Base-by-base conservation (phyloP, 2,329 filamentous ascomycete genomes). In the Pyrenophora seminiperda region DNA sequence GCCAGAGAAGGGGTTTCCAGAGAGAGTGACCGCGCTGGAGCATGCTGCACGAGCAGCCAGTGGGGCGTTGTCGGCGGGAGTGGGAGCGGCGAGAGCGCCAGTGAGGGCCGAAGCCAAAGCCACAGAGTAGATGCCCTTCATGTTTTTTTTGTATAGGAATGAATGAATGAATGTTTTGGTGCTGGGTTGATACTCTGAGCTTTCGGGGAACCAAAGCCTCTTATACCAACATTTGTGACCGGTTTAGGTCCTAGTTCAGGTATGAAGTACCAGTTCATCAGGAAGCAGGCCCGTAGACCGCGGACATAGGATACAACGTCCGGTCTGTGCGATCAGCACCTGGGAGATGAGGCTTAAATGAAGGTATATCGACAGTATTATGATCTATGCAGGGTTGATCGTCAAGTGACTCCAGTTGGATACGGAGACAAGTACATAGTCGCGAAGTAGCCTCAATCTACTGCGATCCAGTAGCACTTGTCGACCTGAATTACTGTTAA, bases 1-100 rank as follows among this genome's bases (percentile, higher is more conserved):
- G 27, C 75, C 76, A 15, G 71, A 67, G 56, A 83, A 82, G 2
- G 79, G 78, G 62, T 83, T 83, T 22, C 83, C 84, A 11, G 77
- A 62, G 41, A 73, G 67, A 41, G 67, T 72, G 44, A 73, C 70
- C 14, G 69, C 57, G 52, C 67, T 70, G 27, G 70, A 61, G 57
- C 70, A 73, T 42, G 64, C 63, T 44, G 59, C 59, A 42, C 68
- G 67, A 48, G 66, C 68, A 53, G 66, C 67, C 42, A 71, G 61
- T 51, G 67, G 66, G 38, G 64, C 66, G n/a, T 71, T 45, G 47
- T 71, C 66, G 19, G 59, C 52, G 19, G 69, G 66, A 50, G 62
- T 67, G 32, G 70, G 68, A 36, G 62, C 60, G 38, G 70, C 70
- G 47, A 73, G 61, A 59, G 55, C 67, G 57, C 70, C 65, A 40